Percentiles rank a stretch among this genome's conserved stretches.
These are phyloP conservation scores for Globisporangium takayamanum DNA, from an alignment of 352 stramenopile genomes.

Conservation along the genomic window DNA sequence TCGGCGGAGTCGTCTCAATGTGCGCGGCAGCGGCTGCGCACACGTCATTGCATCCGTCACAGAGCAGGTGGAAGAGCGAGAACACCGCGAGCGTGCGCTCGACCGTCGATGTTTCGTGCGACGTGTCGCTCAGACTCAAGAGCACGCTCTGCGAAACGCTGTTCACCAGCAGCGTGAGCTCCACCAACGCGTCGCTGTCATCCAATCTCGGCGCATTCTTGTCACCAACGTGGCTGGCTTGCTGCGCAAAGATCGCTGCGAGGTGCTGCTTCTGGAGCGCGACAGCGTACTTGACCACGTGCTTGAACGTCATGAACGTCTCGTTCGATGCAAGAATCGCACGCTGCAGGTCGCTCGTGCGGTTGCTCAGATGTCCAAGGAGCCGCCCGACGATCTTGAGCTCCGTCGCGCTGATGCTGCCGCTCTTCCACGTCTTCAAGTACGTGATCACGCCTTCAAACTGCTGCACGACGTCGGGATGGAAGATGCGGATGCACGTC, in stretches of 20 bases:
- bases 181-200: constrained; percentile 19
- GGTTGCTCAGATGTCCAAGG: constrained; percentile 29
- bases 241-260: not conserved
- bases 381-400: constrained; percentile 39
- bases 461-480: constrained; percentile 40
- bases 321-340: constrained; percentile 15
- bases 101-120: not conserved
- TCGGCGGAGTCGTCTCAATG: not conserved
- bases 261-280: constrained; percentile 28
- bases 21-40: not conserved
- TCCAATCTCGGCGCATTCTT: not conserved
- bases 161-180: constrained; percentile 39
- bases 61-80: constrained; percentile 9
- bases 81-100: constrained; percentile 6
- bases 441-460: constrained; percentile 34
- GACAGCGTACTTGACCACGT: constrained; percentile 33
- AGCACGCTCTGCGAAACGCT: constrained; percentile 38
- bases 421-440: constrained; percentile 30
- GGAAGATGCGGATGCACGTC: constrained; percentile 41
- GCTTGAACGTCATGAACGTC: constrained; percentile 21
- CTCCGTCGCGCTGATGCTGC: constrained; percentile 23
- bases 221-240: not conserved
- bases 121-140: constrained; percentile 6
- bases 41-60: constrained; percentile 10
- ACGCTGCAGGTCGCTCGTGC: constrained; percentile 27